A percentile compares a stretch with the other conserved stretches of the same genome.
These are phyloP conservation scores for Wilcoxina mikolae DNA, from an alignment of 495 filamentous ascomycete genomes.

Conservation along the genomic window DNA sequence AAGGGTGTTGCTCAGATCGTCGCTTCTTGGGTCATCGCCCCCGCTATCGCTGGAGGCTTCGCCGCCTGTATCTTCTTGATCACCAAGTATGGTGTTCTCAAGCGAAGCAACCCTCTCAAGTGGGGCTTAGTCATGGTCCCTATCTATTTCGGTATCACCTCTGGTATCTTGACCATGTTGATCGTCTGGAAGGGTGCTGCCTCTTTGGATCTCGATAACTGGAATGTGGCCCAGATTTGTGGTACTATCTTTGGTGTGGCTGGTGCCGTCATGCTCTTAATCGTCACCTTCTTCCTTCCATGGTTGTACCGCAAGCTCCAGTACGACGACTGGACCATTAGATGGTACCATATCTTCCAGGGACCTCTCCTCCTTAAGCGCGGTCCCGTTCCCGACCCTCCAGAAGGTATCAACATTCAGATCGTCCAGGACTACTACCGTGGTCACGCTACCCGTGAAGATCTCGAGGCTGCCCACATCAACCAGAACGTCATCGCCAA, in stretches of 20 bases:
- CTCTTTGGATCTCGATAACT: slow-evolving; percentile 35
- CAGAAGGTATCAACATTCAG: slow-evolving; percentile 29
- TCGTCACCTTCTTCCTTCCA: slow-evolving; percentile 45
- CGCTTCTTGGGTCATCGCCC: slow-evolving; percentile 49
- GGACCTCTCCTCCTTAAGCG: slow-evolving; percentile 43
- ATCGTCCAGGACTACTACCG: slow-evolving; percentile 43
- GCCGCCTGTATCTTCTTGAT: slow-evolving; percentile 47
- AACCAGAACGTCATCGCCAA: slow-evolving; percentile 12
- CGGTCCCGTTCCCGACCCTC: slow-evolving; percentile 36
- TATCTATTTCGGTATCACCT: slow-evolving; percentile 47
- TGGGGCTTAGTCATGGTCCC: slow-evolving; percentile 44
- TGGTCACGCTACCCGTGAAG: slow-evolving; percentile 34
- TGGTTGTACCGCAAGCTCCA: slow-evolving; percentile 47
- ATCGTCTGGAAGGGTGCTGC: slow-evolving; percentile 44
- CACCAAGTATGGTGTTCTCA: slow-evolving; percentile 49
- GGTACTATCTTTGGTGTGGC: slow-evolving; percentile 47
- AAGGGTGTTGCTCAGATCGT: slow-evolving; percentile 44
- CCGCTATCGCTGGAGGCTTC: slow-evolving; percentile 43
- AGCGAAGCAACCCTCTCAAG: slow-evolving; percentile 43
- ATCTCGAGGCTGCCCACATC: slow-evolving; percentile 33
- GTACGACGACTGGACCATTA: slow-evolving; percentile 41
- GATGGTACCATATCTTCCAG: slow-evolving; percentile 41
- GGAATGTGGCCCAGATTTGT: slow-evolving; percentile 37
- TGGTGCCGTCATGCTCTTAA: slow-evolving; percentile 38
- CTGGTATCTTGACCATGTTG: slow-evolving; percentile 47